A percentile compares a stretch with the other conserved stretches of the same genome.
Conservation (phyloP, 140 eudicot genomes). For the Ambrosia hybrid region DNA sequence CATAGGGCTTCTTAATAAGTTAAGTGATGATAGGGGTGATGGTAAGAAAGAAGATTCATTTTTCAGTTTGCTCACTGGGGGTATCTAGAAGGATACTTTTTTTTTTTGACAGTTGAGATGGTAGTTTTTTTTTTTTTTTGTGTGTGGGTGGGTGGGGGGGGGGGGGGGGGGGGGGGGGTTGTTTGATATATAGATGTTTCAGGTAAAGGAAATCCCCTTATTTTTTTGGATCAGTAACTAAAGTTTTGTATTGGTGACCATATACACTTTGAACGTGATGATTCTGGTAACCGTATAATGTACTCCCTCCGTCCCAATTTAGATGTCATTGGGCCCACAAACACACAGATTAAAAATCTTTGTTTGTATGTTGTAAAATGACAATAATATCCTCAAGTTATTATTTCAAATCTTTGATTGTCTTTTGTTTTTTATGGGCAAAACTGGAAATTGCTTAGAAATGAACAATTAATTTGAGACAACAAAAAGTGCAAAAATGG, state of each 20-base stretch:
- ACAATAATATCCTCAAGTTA: too few species aligned
- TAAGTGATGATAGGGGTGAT: slow-evolving; percentile 25
- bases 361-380: too few species aligned
- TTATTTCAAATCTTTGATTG: too few species aligned
- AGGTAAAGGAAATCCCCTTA: too few species aligned
- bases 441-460: too few species aligned
- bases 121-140: not conserved
- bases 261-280: not conserved
- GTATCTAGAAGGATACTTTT: slow-evolving; percentile 20
- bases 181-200: not conserved
- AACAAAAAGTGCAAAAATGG: too few species aligned
- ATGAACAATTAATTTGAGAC: too few species aligned
- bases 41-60: slow-evolving; percentile 45
- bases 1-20: slow-evolving; percentile 22
- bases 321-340: too few species aligned
- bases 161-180: not conserved
- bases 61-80: slow-evolving; percentile 48
- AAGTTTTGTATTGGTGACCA: not conserved
- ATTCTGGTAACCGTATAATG: not conserved
- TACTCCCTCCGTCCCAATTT: too few species aligned
- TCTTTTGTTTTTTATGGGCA: too few species aligned
- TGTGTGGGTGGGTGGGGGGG: too few species aligned
- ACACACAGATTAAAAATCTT: too few species aligned
- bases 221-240: not conserved
- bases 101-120: not conserved